Evolutionary conservation across 2,329 filamentous ascomycete genomes (phyloP).

Genomic region (Monosporascus sp.): DNA sequence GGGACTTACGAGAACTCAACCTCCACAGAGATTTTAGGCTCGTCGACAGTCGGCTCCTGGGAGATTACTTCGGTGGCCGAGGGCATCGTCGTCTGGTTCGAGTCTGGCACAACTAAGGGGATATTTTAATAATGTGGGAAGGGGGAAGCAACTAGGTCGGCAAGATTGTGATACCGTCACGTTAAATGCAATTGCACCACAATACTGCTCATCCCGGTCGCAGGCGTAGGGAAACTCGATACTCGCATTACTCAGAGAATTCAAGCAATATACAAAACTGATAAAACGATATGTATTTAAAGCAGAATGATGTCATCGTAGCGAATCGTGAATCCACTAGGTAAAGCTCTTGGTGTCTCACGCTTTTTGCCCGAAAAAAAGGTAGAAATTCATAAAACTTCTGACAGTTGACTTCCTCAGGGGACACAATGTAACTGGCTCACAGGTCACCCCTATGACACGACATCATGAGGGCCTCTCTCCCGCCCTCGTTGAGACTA

Average conservation of each 20-base stretch:
- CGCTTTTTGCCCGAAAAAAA: not conserved
- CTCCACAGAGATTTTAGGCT: constrained; percentile 45
- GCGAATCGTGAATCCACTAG: not conserved
- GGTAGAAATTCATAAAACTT: not conserved
- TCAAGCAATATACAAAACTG: not conserved
- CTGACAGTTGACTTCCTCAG: not conserved
- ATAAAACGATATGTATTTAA: not conserved
- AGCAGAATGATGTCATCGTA: not conserved
- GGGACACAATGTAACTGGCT: constrained; percentile 1
- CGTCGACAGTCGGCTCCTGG: constrained; percentile 3
- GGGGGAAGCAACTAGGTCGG: too few species aligned
- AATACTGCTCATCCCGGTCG: not conserved
- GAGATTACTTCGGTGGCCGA: constrained; percentile 5
- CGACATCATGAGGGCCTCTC: constrained; percentile 57
- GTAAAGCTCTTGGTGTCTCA: too few species aligned
- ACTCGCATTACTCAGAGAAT: not conserved
- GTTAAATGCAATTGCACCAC: not conserved
- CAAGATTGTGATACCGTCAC: not conserved
- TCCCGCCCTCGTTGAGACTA: constrained; percentile 76
- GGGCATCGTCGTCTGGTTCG: constrained; percentile 7
- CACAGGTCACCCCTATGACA: constrained; percentile 38
- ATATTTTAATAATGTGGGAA: not conserved
- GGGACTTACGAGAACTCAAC: constrained; percentile 54
- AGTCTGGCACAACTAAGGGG: not conserved
- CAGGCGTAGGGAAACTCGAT: not conserved